Evolutionary conservation across 345 rosid species (phyloP).

Genomic region (Populus ilicifolia): DNA sequence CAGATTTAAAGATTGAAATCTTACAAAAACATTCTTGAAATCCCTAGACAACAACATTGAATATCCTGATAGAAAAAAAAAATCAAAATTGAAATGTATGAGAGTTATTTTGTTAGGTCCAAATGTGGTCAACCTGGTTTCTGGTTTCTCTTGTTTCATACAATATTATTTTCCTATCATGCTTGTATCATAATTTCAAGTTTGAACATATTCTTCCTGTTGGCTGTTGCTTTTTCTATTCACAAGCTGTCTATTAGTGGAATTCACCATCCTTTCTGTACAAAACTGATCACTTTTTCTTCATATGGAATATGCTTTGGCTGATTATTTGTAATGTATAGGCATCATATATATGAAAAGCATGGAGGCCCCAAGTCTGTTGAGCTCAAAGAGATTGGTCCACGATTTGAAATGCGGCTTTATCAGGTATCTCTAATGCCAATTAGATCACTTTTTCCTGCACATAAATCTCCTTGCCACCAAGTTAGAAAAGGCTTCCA

Average conservation of each 20-base stretch:
- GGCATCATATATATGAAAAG: slow-evolving; percentile 79
- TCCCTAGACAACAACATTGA: not conserved
- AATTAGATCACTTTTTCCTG: not conserved
- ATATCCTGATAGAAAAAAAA: not conserved
- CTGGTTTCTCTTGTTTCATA: no score
- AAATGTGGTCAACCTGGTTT: not conserved
- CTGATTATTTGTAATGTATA: slow-evolving; percentile 16
- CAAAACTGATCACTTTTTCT: not conserved
- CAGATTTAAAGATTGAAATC: not conserved
- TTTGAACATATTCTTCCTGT: not conserved
- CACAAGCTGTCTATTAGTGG: not conserved
- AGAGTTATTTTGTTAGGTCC: not conserved
- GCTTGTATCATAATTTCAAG: not conserved
- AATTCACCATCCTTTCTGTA: not conserved
- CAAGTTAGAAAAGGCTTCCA: not conserved
- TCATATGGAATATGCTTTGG: not conserved
- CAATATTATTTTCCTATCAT: not conserved
- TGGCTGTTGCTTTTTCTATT: not conserved
- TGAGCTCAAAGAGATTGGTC: slow-evolving; percentile 86
- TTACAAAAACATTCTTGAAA: not conserved
- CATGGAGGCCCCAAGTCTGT: slow-evolving; percentile 71
- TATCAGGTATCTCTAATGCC: slow-evolving; percentile 55
- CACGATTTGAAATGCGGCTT: slow-evolving; percentile 79
- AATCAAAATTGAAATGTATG: not conserved
- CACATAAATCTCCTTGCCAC: not conserved